Percentiles rank a stretch among this genome's conserved stretches.
Conservation (phyloP, 306 rosid species). For the Prunus persica region DNA sequence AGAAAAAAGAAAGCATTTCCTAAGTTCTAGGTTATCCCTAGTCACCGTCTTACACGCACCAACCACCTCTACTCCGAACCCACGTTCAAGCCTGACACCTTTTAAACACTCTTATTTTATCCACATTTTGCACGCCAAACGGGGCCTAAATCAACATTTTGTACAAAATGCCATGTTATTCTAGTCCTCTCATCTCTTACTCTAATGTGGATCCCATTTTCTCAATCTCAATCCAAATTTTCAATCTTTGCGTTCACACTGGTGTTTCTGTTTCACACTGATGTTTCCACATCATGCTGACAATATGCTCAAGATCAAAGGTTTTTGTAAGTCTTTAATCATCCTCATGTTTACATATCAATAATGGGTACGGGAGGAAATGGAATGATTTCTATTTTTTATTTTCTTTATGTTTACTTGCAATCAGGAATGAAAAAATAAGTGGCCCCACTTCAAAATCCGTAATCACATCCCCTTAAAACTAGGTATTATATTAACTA, state of each 20-base stretch:
- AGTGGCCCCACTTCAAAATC: too few species aligned
- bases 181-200: neutral
- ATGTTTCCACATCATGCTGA: too few species aligned
- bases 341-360: too few species aligned
- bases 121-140: constrained; percentile 9
- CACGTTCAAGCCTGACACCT: constrained; percentile 29
- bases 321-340: too few species aligned
- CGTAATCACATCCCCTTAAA: too few species aligned
- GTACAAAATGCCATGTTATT: neutral
- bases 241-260: constrained; percentile 34
- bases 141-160: neutral
- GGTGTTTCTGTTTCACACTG: constrained; percentile 16
- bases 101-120: neutral
- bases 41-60: constrained; percentile 34
- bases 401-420: too few species aligned
- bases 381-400: rapidly evolving
- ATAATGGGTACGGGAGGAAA: too few species aligned
- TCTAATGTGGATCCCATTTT: neutral
- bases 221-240: neutral
- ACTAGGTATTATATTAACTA: too few species aligned
- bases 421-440: too few species aligned
- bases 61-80: constrained; percentile 10
- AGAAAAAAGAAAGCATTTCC: neutral
- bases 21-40: constrained; percentile 6
- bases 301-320: too few species aligned